phyloP scores from a whole-genome alignment of 164 flowering plant species.

The Dillenia turbinata region DNA sequence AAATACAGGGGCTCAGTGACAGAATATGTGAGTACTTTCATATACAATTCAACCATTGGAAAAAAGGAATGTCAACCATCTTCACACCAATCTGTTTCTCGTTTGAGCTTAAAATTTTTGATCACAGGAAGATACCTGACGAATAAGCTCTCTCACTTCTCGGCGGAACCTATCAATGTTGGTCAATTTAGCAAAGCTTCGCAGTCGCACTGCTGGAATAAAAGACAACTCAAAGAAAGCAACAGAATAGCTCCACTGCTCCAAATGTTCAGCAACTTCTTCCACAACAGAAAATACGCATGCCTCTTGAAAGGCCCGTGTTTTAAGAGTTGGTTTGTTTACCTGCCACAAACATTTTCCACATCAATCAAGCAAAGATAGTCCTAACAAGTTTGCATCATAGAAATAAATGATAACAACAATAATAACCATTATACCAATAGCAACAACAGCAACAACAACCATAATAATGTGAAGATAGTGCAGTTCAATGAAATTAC shows the following conservation, averaged over 20 bases:
- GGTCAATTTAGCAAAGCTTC: conserved; percentile 75
- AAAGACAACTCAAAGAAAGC: conserved; percentile 85
- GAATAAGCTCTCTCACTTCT: conserved; percentile 68
- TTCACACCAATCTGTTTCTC: too few relatives aligned
- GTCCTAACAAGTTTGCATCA: neutral
- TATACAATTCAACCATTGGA: neutral
- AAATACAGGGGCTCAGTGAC: neutral
- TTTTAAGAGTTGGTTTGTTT: conserved; percentile 62
- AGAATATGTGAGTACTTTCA: neutral
- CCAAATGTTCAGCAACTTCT: conserved; percentile 85
- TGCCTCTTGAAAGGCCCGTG: conserved; percentile 89
- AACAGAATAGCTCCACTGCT: conserved; percentile 94
- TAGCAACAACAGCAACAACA: too few relatives aligned
- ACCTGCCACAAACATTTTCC: conserved; percentile 42
- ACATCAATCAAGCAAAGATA: neutral
- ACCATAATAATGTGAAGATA: too few relatives aligned
- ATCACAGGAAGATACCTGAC: conserved; percentile 46
- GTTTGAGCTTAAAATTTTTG: too few relatives aligned
- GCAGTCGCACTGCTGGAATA: conserved; percentile 65
- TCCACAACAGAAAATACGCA: conserved; percentile 80
- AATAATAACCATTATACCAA: neutral
- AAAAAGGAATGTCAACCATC: neutral
- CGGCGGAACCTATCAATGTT: conserved; percentile 80
- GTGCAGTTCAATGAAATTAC: too few relatives aligned
- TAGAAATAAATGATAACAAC: neutral